These are phyloP conservation scores for Phalaenopsis equestris DNA, from an alignment of 106 monocot genomes.

Conservation along the genomic window DNA sequence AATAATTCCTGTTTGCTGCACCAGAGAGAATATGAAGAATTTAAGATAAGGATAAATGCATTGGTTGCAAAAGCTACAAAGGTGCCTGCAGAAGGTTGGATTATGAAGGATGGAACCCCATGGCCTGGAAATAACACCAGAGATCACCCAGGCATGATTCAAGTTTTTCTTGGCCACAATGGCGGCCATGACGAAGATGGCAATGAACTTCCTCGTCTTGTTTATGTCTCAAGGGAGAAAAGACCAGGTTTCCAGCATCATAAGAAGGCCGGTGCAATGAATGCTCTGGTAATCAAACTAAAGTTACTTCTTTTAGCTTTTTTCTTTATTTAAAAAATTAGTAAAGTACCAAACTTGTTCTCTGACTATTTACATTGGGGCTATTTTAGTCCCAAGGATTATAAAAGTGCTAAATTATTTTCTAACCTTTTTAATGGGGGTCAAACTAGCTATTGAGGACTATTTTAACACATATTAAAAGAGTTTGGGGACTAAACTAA, in stretches of 20 bases:
- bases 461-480: no score
- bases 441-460: no score
- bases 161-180: conserved; percentile 92
- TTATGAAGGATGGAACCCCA: conserved; percentile 85
- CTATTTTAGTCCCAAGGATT: no score
- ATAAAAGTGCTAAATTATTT: no score
- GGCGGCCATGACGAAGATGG: conserved; percentile 87
- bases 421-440: no score
- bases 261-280: conserved; percentile 99
- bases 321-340: background rate
- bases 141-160: conserved; percentile 97
- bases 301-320: no score
- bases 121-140: conserved; percentile 97
- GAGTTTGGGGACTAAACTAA: no score
- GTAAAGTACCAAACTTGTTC: no score
- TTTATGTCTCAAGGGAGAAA: conserved; percentile 96
- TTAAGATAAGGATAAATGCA: conserved; percentile 86
- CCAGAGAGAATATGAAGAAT: conserved; percentile 97
- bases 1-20: background rate
- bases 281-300: conserved; percentile 56
- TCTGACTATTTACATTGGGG: no score
- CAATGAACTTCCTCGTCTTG: conserved; percentile 90
- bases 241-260: conserved; percentile 95
- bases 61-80: conserved; percentile 90
- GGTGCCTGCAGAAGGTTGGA: conserved; percentile 83